These are phyloP conservation scores for Cadophora malorum DNA, from an alignment of 2,329 filamentous ascomycete genomes.

Conservation along the genomic window DNA sequence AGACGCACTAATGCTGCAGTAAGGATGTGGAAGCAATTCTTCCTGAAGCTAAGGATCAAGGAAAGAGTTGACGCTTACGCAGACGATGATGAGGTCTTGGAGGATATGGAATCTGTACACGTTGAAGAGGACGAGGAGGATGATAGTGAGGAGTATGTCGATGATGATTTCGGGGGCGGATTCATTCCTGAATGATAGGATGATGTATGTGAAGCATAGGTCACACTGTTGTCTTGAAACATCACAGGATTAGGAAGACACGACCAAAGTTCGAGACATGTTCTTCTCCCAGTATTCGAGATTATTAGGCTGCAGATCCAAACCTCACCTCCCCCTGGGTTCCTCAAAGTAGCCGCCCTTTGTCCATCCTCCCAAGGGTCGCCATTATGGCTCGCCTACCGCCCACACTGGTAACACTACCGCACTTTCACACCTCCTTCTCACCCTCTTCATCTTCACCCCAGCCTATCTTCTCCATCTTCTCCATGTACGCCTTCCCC, in stretches of 20 bases:
- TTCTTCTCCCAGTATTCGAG: no score
- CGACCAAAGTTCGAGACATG: no score
- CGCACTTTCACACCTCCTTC: background rate
- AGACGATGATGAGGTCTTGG: conserved; percentile 55
- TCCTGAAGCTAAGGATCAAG: conserved; percentile 70
- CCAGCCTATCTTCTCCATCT: conserved; percentile 8
- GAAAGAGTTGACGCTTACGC: conserved; percentile 42
- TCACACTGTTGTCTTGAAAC: no score
- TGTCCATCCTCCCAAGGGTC: no score
- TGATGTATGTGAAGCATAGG: background rate
- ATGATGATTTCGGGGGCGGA: conserved; percentile 48
- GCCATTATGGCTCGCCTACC: no score
- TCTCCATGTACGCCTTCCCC: conserved; percentile 9
- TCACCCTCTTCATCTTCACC: background rate
- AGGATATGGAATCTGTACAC: conserved; percentile 46
- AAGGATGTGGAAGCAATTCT: conserved; percentile 75
- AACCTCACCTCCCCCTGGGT: no score
- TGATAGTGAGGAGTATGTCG: conserved; percentile 52
- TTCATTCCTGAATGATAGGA: conserved; percentile 47
- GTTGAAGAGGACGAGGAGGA: conserved; percentile 46
- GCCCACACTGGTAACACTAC: no score
- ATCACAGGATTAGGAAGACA: no score
- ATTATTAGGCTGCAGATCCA: no score
- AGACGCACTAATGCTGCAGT: conserved; percentile 66
- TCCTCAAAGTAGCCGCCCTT: no score